Evolutionary conservation across 2,329 filamentous ascomycete genomes (phyloP), one percentile per base, ranked within the genome.

Genomic region (Colletotrichum liaoningense): DNA sequence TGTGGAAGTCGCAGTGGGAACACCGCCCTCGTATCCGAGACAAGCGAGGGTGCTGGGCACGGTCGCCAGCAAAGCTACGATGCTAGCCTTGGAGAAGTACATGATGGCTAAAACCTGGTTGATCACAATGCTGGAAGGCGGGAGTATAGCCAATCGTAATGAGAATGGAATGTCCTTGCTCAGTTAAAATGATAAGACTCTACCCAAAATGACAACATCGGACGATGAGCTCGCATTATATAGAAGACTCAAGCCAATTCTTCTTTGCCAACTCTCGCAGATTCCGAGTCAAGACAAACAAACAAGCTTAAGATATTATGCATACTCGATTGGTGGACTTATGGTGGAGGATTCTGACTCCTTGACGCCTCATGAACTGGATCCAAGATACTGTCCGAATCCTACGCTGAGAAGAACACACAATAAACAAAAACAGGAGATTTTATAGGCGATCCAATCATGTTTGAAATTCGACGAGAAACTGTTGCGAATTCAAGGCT

Each of bases 1-100:
- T 56, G 76, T 75, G 8, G 71, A 72, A 12, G 80, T 81, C 4
- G 79, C 49, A 54, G 60, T 77, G 38, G 80, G 80, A 26, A 81
- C 64, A 33, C 80, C 80, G 5, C 80, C 80, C 16, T 77, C 76
- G 64, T 77, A 77, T 30, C 77, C 79, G 7, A 77, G 73, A 60
- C 78, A 80, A 22, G 77, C 78, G 28, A 79, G 71, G 22, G 74
- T 73, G 11, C 73, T 64, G 30, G 78, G 77, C 12, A 77, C n/a
- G 1, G 75, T 38, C 16, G 65, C 71, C 52, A 75, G 22, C 2
- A 75, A n/a, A 16, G 71, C 42, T 12, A 63, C 33, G 9, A 74
- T 35, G 8, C 58, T 19, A 4, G 46, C 12, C 56, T 67, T 72
- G 35, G 56, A 57, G 19, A 71, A 52, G 56, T 60, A 62, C 60